Evolutionary conservation across 805 yeast species (phyloP), one percentile per base, ranked within the genome.

Genomic region (Myxozyma neglecta): DNA sequence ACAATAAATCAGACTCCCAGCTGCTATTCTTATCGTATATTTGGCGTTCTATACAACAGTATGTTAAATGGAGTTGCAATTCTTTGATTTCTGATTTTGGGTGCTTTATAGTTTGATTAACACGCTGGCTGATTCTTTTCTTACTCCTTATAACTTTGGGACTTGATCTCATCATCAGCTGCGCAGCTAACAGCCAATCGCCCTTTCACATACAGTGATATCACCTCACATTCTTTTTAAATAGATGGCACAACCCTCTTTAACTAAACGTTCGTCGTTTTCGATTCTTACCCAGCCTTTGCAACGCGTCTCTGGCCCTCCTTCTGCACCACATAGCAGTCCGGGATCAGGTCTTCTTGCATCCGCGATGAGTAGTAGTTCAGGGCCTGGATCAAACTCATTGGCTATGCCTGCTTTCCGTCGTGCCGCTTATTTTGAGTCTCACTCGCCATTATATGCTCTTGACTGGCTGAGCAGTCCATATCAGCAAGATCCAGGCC

Each of bases 401-500:
- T n/a, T 13, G 10, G 14, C 18, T 13, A 10, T 46, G 13, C 10
- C 14, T n/a, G 37, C 24, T 6, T 39, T 29, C n/a, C 59, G 53
- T 16, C 42, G 56, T 11, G 53, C 74, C 1, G 82, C 84, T 1
- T 75, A 75, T 60, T 83, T 76, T 63, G 83, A 81, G 57, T 72
- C 82, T 0, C 75, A 78, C 54, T 80, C 78, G 74, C 86, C 86
- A 0, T 70, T 85, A 11, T 82, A 77, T 61, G 77, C 80, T 6
- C 73, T 79, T 37, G 87, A 83, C 63, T 85, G 89, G 89, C 68
- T 82, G 5, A 63, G 65, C 29, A 65, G 75, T n/a, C 66, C 63
- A 4, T 66, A 68, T 9, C 71, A 37, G 24, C 59, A 76, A 2
- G 78, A 77, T 1, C 61, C 70, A 10, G 85, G 85, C 8, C 76